Conservation (phyloP, 441 rosid species). For the Corymbia calophylla region DNA sequence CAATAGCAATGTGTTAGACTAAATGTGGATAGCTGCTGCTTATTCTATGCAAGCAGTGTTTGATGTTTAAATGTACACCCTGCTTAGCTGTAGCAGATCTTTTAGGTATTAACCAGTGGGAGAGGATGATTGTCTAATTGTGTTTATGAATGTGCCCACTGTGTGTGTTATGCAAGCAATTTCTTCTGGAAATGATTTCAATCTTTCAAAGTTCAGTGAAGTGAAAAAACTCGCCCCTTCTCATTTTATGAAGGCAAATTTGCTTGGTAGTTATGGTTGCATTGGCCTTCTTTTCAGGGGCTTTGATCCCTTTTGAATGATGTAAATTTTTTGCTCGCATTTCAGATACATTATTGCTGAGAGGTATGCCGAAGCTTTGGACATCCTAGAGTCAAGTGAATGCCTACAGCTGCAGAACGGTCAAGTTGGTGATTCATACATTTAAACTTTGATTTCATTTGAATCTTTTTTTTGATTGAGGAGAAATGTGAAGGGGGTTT, state of each 20-base stretch:
- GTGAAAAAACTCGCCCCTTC: background rate
- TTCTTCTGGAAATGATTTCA: background rate
- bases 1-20: background rate
- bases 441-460: background rate
- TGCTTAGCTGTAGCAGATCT: background rate
- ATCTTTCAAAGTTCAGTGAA: background rate
- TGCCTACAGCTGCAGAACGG: slow-evolving; percentile 64
- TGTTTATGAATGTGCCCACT: background rate
- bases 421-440: slow-evolving; percentile 36
- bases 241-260: background rate
- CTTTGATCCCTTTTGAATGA: background rate
- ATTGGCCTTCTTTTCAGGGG: background rate
- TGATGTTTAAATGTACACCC: background rate
- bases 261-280: background rate
- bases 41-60: background rate
- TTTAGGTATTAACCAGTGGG: background rate
- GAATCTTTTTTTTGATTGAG: background rate
- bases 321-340: background rate
- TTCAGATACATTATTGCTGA: slow-evolving; percentile 68
- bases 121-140: background rate
- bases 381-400: slow-evolving; percentile 72
- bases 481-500: background rate
- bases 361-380: slow-evolving; percentile 79
- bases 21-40: background rate
- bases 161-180: background rate